Percentiles rank a stretch among this genome's conserved stretches.
These are phyloP conservation scores for Novymonas esmeraldas DNA, from an alignment of 208 protist species.

Conservation along the genomic window DNA sequence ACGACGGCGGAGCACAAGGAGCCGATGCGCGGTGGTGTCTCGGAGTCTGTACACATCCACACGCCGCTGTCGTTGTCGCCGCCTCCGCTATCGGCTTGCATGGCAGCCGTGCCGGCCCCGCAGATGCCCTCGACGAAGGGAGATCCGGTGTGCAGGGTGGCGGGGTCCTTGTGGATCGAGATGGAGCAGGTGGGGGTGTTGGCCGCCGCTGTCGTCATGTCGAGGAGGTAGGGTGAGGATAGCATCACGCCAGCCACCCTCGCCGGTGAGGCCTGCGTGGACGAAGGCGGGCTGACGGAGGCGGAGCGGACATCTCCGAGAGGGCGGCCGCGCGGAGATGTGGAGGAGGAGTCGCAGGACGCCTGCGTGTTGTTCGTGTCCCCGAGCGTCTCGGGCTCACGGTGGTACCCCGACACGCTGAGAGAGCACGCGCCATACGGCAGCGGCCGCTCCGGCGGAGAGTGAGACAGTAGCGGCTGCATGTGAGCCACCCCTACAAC, in stretches of 20 bases:
- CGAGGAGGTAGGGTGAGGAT: too few relatives aligned
- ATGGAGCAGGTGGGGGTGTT: not conserved
- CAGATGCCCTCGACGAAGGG: not conserved
- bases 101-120: not conserved
- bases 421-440: not conserved
- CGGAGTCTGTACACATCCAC: not conserved
- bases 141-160: not conserved
- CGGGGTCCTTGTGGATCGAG: not conserved
- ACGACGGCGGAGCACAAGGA: not conserved
- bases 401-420: not conserved
- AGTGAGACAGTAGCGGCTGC: not conserved
- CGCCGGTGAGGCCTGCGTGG: too few relatives aligned
- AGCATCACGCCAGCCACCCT: not conserved
- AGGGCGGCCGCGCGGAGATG: not conserved
- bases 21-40: too few relatives aligned
- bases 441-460: not conserved
- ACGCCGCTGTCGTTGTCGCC: not conserved
- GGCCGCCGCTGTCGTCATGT: too few relatives aligned
- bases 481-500: too few relatives aligned
- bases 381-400: not conserved
- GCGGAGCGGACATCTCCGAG: not conserved
- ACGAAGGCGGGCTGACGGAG: too few relatives aligned
- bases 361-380: not conserved
- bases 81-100: too few relatives aligned
- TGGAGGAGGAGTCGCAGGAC: not conserved